These are phyloP conservation scores for Pseudonectria foliicola DNA, from an alignment of 2,329 filamentous ascomycete genomes.

Conservation along the genomic window DNA sequence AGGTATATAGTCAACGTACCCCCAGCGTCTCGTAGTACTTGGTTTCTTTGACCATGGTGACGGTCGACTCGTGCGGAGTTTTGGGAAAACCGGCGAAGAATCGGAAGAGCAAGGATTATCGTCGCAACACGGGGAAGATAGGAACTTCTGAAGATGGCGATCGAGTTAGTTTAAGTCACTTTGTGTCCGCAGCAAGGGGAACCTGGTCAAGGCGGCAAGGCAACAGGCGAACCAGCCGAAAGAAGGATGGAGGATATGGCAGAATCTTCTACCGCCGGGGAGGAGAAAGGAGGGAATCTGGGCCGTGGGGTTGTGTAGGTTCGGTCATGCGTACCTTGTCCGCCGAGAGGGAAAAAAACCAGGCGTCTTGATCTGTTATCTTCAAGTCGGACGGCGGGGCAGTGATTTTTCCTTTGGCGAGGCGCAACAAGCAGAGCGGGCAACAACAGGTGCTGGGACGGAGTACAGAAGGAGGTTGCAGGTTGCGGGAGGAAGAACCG, in stretches of 20 bases:
- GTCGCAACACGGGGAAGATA: conserved; percentile 1
- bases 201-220: not conserved
- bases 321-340: conserved; percentile 17
- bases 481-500: too few relatives aligned
- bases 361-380: conserved; percentile 7
- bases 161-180: conserved; percentile 18
- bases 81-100: conserved; percentile 4
- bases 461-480: too few relatives aligned
- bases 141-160: conserved; percentile 8
- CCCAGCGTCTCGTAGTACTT: conserved; percentile 74
- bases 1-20: conserved; percentile 41
- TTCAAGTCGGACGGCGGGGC: conserved; percentile 20
- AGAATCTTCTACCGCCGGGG: conserved; percentile 1
- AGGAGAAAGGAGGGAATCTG: too few relatives aligned
- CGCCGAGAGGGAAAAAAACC: conserved; percentile 6
- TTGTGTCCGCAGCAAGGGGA: conserved; percentile 4
- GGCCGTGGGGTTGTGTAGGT: conserved; percentile 2
- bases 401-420: conserved; percentile 5
- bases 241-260: conserved; percentile 1
- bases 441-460: too few relatives aligned
- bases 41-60: conserved; percentile 69
- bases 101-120: conserved; percentile 4
- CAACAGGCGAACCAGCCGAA: not conserved
- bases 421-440: too few relatives aligned
- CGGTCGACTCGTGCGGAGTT: conserved; percentile 7